Percentiles rank a stretch among this genome's conserved stretches.
Conservation (phyloP, 768 basidiomycete genomes). For the Mycena galopus region DNA sequence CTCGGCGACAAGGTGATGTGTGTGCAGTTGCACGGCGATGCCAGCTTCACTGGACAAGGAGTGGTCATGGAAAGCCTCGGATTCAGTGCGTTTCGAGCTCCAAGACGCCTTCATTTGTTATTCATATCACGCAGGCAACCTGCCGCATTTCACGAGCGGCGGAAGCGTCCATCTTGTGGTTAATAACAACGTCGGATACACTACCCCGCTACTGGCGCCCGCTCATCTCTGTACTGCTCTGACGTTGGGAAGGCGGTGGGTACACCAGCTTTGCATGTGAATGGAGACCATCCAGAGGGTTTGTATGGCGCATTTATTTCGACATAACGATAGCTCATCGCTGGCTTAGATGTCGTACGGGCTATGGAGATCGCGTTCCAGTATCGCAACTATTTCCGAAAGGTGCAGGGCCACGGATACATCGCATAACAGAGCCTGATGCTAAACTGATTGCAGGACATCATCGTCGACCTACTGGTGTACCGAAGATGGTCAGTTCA, state of each 20-base stretch:
- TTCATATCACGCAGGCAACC: constrained; percentile 65
- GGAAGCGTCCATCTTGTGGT: constrained; percentile 93
- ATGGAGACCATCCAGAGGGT: constrained; percentile 94
- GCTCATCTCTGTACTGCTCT: constrained; percentile 90
- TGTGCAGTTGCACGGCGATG: constrained; percentile 93
- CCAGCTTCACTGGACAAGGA: constrained; percentile 92
- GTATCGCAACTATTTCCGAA: constrained; percentile 89
- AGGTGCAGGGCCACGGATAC: constrained; percentile 51
- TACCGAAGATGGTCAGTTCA: constrained; percentile 81
- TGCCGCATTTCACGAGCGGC: constrained; percentile 93
- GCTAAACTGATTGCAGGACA: constrained; percentile 61
- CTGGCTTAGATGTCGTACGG: constrained; percentile 76
- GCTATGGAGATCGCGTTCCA: constrained; percentile 91
- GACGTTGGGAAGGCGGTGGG: constrained; percentile 93
- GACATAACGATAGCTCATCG: neutral
- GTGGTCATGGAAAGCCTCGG: constrained; percentile 91
- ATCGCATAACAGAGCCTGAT: neutral
- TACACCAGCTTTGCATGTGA: constrained; percentile 90
- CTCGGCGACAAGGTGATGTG: constrained; percentile 85
- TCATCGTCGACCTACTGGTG: constrained; percentile 90
- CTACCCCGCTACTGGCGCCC: constrained; percentile 86
- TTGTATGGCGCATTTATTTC: constrained; percentile 38
- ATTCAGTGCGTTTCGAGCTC: constrained; percentile 67
- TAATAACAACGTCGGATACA: constrained; percentile 90
- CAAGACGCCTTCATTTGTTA: neutral